A percentile compares a stretch with the other conserved stretches of the same genome.
Evolutionary conservation across 192 early-diverging fungal species (phyloP).

Genomic region (Entomortierella beljakovae): DNA sequence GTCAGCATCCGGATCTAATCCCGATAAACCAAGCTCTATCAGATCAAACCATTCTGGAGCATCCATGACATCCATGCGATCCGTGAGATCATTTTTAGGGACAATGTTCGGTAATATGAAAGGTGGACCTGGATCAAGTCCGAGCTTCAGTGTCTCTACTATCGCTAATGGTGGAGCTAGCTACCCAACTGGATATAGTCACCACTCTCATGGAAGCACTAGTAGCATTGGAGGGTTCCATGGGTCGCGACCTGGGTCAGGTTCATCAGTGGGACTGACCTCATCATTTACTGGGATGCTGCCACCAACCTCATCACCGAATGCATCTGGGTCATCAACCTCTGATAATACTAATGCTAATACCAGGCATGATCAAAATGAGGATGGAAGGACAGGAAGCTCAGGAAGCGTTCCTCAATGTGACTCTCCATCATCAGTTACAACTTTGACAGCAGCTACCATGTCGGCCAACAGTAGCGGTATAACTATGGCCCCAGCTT

Average conservation of each 20-base stretch:
- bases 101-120: conserved; percentile 52
- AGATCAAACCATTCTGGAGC: conserved; percentile 41
- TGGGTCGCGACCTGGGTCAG: conserved; percentile 44
- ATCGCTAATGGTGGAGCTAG: neutral
- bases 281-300: conserved; percentile 35
- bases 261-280: conserved; percentile 36
- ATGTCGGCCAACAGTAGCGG: conserved; percentile 19
- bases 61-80: conserved; percentile 50
- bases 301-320: conserved; percentile 28
- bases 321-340: conserved; percentile 15
- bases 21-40: conserved; percentile 47
- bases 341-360: neutral
- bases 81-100: conserved; percentile 45
- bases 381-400: conserved; percentile 4
- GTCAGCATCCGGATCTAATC: conserved; percentile 5
- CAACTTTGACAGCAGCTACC: conserved; percentile 7
- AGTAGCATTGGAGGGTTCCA: conserved; percentile 48
- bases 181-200: conserved; percentile 41
- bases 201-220: conserved; percentile 48
- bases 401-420: conserved; percentile 2
- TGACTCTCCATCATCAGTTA: conserved; percentile 20
- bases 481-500: conserved; percentile 8
- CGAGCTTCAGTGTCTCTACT: conserved; percentile 2
- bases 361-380: neutral
- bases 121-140: conserved; percentile 12